These are phyloP conservation scores for Panaeolus papilionaceus DNA, from an alignment of 768 basidiomycete genomes.

Conservation along the genomic window DNA sequence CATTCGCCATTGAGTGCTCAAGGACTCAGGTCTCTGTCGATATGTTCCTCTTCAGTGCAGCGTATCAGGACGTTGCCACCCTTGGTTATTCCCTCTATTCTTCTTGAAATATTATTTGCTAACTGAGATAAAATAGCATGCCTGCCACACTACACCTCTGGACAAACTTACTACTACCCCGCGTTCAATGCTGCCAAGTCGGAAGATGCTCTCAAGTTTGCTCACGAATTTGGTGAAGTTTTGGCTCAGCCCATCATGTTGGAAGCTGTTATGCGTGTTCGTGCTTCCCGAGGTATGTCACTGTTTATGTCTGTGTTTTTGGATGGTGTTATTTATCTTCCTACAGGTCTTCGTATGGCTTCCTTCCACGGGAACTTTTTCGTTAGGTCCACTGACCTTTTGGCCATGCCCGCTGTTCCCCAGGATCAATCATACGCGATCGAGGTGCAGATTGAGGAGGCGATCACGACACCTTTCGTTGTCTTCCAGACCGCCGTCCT, in stretches of 20 bases:
- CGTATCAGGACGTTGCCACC: slow-evolving; percentile 95
- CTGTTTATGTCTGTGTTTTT: neutral
- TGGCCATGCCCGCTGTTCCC: slow-evolving; percentile 97
- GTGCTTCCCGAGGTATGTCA: slow-evolving; percentile 88
- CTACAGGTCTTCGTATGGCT: slow-evolving; percentile 86
- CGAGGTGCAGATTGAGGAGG: slow-evolving; percentile 95
- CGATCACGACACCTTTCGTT: slow-evolving; percentile 87
- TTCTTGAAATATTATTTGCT: neutral
- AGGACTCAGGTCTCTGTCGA: slow-evolving; percentile 97
- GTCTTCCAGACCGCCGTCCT: slow-evolving; percentile 95
- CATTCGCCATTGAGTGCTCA: slow-evolving; percentile 98
- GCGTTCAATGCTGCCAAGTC: slow-evolving; percentile 94
- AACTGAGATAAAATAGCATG: slow-evolving; percentile 56
- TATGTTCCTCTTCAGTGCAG: slow-evolving; percentile 97
- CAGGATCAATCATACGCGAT: slow-evolving; percentile 96
- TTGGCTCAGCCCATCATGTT: slow-evolving; percentile 94
- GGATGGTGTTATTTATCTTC: slow-evolving; percentile 17
- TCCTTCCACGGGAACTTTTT: slow-evolving; percentile 99
- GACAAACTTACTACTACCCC: slow-evolving; percentile 98
- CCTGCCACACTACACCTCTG: slow-evolving; percentile 96
- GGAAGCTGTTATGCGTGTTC: slow-evolving; percentile 97
- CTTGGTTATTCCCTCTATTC: slow-evolving; percentile 59
- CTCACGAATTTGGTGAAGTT: slow-evolving; percentile 95
- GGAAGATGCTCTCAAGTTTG: slow-evolving; percentile 98
- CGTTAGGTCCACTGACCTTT: slow-evolving; percentile 93